phyloP scores from a whole-genome alignment of 345 rosid species.

The Eucalyptus albens region DNA sequence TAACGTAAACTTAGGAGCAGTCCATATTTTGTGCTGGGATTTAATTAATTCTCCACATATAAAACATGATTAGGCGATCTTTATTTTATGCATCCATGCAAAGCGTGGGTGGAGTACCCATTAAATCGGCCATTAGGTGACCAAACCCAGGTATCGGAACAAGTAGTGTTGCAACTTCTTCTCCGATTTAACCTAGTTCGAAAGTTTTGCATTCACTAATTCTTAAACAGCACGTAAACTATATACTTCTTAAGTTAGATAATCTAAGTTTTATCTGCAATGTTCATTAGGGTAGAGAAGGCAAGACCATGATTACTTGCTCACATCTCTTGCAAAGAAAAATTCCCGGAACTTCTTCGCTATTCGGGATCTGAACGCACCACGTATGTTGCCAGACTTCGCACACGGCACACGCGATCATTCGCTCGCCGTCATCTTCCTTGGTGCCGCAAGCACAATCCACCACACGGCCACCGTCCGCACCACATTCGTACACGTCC shows the following conservation, averaged over 20 bases:
- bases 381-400: slow-evolving; percentile 86
- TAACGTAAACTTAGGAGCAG: neutral
- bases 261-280: neutral
- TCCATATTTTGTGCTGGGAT: neutral
- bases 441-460: slow-evolving; percentile 67
- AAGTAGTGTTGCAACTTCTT: neutral
- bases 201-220: neutral
- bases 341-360: slow-evolving; percentile 56
- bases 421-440: slow-evolving; percentile 79
- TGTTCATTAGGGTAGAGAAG: slow-evolving; percentile 36
- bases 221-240: neutral
- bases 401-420: slow-evolving; percentile 78
- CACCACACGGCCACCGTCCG: slow-evolving; percentile 6
- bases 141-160: neutral
- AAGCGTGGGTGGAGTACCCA: neutral
- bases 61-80: neutral
- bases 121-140: neutral
- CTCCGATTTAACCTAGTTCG: neutral
- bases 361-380: slow-evolving; percentile 59
- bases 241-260: neutral
- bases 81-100: neutral
- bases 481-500: slow-evolving; percentile 12
- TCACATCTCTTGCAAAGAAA: slow-evolving; percentile 86
- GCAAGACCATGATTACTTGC: slow-evolving; percentile 42
- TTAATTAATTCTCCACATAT: neutral